Percentiles rank a stretch among this genome's conserved stretches.
phyloP scores from a whole-genome alignment of 176 grass and related monocot genomes.

The Urochloa ruziziensis region DNA sequence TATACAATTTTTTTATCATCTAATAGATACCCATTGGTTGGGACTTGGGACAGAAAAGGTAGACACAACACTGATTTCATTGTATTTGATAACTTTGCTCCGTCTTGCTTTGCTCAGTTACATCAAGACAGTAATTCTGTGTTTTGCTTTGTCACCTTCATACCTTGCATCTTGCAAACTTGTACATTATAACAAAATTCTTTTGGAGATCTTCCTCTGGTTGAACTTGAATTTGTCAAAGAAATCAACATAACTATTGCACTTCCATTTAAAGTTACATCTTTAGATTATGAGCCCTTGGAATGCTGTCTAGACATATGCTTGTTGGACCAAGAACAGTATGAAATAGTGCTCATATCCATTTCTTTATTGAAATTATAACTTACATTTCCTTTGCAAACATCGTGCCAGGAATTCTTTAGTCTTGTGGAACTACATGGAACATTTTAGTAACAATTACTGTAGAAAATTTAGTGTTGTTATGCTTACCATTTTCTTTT shows the following conservation, averaged over 20 bases:
- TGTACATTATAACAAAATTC: not conserved
- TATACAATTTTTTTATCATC: not conserved
- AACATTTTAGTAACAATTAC: not conserved
- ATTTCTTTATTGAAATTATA: not conserved
- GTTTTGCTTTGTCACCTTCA: not conserved
- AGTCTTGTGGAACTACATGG: not conserved
- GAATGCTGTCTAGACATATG: not conserved
- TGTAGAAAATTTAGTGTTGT: not conserved
- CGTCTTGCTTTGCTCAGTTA: not conserved
- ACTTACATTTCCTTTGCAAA: not conserved
- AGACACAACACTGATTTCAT: not conserved
- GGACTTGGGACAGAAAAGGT: not conserved
- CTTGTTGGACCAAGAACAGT: not conserved
- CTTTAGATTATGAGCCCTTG: not conserved
- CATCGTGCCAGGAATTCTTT: not conserved
- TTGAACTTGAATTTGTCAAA: not conserved
- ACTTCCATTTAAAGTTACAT: not conserved
- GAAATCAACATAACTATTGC: not conserved
- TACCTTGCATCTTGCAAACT: not conserved
- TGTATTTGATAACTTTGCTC: slow-evolving; percentile 1
- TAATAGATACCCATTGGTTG: not conserved
- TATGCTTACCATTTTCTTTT: not conserved
- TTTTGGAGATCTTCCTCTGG: not conserved
- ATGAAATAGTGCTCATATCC: not conserved
- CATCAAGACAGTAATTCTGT: not conserved